Conservation (phyloP, 345 rosid genomes). For the Arabidopsis arenosa region DNA sequence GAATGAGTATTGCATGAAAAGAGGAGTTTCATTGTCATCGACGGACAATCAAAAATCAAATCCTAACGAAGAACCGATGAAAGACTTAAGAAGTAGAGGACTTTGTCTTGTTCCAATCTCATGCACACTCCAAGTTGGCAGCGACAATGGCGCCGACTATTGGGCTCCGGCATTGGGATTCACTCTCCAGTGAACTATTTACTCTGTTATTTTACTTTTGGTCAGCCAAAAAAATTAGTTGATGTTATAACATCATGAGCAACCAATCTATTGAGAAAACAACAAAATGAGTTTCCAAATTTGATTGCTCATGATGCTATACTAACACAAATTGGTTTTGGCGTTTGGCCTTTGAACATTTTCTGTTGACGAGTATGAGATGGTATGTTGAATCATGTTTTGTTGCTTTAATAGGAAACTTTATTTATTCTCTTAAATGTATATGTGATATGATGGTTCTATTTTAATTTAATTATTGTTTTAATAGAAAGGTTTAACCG, state of each 20-base stretch:
- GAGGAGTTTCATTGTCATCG: constrained; percentile 45
- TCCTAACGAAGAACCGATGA: constrained; percentile 46
- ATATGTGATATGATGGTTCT: not conserved
- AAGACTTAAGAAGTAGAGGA: constrained; percentile 78
- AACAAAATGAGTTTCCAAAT: constrained; percentile 46
- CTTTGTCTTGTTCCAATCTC: constrained; percentile 81
- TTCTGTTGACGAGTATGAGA: constrained; percentile 5
- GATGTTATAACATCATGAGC: constrained; percentile 66
- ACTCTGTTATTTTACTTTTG: not conserved
- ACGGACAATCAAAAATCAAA: constrained; percentile 42
- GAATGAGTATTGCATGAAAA: constrained; percentile 60
- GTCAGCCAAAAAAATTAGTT: constrained; percentile 26
- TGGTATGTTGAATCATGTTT: constrained; percentile 17
- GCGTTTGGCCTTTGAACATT: constrained; percentile 27
- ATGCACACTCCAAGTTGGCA: constrained; percentile 70
- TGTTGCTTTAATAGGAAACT: not conserved
- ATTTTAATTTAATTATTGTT: not conserved
- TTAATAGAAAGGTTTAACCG: too few species aligned
- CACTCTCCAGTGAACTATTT: constrained; percentile 43
- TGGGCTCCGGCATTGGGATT: constrained; percentile 75
- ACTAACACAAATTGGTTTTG: constrained; percentile 9
- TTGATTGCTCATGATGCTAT: constrained; percentile 85
- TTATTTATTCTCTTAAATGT: not conserved
- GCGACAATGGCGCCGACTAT: constrained; percentile 71
- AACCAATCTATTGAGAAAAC: constrained; percentile 55